phyloP scores from a whole-genome alignment of 768 basidiomycete genomes.

The Tylopilus vinaceipallidus region DNA sequence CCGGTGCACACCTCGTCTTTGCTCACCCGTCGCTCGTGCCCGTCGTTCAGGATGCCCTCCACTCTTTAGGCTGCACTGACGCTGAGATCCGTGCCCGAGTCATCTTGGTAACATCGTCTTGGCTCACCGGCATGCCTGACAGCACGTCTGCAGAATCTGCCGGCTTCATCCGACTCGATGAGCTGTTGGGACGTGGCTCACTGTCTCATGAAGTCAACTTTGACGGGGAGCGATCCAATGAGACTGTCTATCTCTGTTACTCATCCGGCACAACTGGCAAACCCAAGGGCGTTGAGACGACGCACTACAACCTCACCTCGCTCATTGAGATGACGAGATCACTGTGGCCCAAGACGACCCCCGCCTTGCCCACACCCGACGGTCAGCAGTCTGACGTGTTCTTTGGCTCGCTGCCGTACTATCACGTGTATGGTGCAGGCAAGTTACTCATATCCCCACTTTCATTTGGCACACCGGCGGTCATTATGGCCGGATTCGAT shows the following conservation, averaged over 20 bases:
- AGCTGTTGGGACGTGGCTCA: constrained; percentile 50
- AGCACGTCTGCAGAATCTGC: constrained; percentile 34
- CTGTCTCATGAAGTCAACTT: constrained; percentile 55
- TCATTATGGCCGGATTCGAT: constrained; percentile 70
- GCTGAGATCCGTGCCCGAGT: constrained; percentile 51
- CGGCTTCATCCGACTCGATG: constrained; percentile 41
- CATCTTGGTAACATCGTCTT: constrained; percentile 52
- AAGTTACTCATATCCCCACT: constrained; percentile 62
- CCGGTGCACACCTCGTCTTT: constrained; percentile 60
- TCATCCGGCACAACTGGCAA: constrained; percentile 71
- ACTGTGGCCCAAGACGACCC: constrained; percentile 38
- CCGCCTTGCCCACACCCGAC: constrained; percentile 4
- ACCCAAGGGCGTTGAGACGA: constrained; percentile 73
- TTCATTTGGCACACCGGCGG: constrained; percentile 45
- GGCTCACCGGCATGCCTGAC: constrained; percentile 38
- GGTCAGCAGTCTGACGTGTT: constrained; percentile 40
- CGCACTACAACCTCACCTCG: constrained; percentile 65
- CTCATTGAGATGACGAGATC: constrained; percentile 51
- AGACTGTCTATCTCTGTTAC: constrained; percentile 68
- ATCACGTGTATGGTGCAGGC: constrained; percentile 54
- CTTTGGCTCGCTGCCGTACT: constrained; percentile 64
- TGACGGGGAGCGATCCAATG: constrained; percentile 48
- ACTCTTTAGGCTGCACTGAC: constrained; percentile 43
- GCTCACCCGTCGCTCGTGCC: constrained; percentile 59
- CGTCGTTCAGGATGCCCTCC: constrained; percentile 57